phyloP scores from a whole-genome alignment of 2,329 filamentous ascomycete genomes.

The Diaporthe amygdali region DNA sequence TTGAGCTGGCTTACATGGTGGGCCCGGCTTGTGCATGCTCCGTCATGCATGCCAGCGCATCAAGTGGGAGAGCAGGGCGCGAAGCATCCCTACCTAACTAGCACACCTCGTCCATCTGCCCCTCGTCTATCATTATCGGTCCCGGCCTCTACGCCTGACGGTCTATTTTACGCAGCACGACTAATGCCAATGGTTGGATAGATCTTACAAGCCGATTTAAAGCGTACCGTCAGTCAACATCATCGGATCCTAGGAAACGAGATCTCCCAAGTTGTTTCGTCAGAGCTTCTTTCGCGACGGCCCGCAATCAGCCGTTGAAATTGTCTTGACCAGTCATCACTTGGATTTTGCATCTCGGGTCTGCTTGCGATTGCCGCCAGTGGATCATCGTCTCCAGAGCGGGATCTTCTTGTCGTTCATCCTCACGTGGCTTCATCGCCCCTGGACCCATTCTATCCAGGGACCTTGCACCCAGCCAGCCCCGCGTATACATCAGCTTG shows the following conservation, averaged over 20 bases:
- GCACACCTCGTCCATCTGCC: slow-evolving; percentile 34
- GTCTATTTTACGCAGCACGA: slow-evolving; percentile 32
- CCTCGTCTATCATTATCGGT: slow-evolving; percentile 24
- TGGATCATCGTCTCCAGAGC: slow-evolving; percentile 22
- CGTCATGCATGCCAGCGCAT: slow-evolving; percentile 66
- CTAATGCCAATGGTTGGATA: slow-evolving; percentile 50
- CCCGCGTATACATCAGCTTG: slow-evolving; percentile 58
- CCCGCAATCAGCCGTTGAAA: slow-evolving; percentile 35
- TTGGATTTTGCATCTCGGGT: not conserved
- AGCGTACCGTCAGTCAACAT: slow-evolving; percentile 35
- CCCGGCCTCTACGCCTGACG: slow-evolving; percentile 41
- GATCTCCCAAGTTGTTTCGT: slow-evolving; percentile 38
- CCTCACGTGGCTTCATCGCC: slow-evolving; percentile 51
- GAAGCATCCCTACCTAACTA: slow-evolving; percentile 35
- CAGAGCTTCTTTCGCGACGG: slow-evolving; percentile 34
- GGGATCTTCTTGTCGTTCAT: slow-evolving; percentile 19
- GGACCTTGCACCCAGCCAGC: slow-evolving; percentile 35
- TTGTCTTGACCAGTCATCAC: slow-evolving; percentile 27
- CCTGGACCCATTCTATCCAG: slow-evolving; percentile 37
- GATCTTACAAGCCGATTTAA: slow-evolving; percentile 39
- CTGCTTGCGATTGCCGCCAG: not conserved
- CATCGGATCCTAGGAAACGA: slow-evolving; percentile 34
- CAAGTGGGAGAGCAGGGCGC: slow-evolving; percentile 52
- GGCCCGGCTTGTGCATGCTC: slow-evolving; percentile 59
- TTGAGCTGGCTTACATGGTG: slow-evolving; percentile 51